Conservation (phyloP, 805 yeast genomes). For the Zygoascus biomembranicola region DNA sequence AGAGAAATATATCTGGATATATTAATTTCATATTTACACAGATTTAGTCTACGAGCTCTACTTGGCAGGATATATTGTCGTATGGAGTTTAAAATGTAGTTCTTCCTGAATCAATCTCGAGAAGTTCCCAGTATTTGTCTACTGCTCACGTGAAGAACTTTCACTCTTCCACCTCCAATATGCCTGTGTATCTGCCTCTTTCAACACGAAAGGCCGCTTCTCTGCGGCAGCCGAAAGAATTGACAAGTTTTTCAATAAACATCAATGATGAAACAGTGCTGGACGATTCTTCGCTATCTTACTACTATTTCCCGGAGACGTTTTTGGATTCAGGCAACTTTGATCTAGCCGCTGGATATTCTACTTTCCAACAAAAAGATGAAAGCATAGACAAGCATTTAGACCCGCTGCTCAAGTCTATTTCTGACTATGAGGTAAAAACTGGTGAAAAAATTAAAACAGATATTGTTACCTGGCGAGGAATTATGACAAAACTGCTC, state of each 20-base stretch:
- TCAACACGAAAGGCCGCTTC: constrained; percentile 37
- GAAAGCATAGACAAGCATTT: constrained; percentile 40
- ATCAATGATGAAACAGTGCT: constrained; percentile 34
- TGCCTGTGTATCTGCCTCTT: constrained; percentile 11
- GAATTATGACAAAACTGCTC: constrained; percentile 67
- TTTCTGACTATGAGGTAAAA: constrained; percentile 47
- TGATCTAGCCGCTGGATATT: constrained; percentile 59
- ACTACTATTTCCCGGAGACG: constrained; percentile 74
- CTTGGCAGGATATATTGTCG: too few relatives aligned
- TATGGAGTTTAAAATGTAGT: too few relatives aligned
- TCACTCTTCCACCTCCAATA: neutral
- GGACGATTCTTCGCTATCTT: constrained; percentile 50
- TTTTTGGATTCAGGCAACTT: constrained; percentile 42
- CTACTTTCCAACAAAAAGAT: constrained; percentile 48
- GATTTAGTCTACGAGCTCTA: too few relatives aligned
- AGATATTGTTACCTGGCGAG: constrained; percentile 78
- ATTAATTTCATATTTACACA: too few relatives aligned
- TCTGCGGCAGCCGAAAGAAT: constrained; percentile 78
- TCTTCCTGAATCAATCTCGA: too few relatives aligned
- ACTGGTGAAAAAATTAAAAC: constrained; percentile 40
- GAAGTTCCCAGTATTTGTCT: too few relatives aligned
- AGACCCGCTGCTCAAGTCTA: constrained; percentile 46
- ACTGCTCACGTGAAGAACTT: too few relatives aligned
- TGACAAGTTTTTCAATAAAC: constrained; percentile 59
- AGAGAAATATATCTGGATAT: too few relatives aligned